Conservation (phyloP, 2,329 filamentous ascomycete genomes). For the Dactylella cylindrospora region DNA sequence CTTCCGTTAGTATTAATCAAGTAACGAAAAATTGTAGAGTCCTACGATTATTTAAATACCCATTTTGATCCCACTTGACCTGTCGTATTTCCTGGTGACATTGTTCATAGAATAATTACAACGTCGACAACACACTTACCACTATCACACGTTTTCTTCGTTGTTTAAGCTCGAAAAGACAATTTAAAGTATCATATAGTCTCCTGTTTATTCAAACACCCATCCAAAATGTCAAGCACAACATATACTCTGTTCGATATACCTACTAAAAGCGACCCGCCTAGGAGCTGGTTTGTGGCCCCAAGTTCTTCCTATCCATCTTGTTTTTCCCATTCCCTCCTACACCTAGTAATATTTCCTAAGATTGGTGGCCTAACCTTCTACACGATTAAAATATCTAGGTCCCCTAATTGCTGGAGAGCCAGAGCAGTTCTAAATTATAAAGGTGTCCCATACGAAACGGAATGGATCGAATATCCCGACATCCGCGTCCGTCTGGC, state of each 20-base stretch:
- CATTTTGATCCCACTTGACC: too few species aligned
- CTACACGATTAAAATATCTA: too few species aligned
- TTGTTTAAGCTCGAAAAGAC: not conserved
- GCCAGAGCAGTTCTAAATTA: slow-evolving; percentile 58
- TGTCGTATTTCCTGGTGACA: too few species aligned
- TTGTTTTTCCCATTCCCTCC: not conserved
- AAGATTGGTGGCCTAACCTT: too few species aligned
- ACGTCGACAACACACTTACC: slow-evolving; percentile 35
- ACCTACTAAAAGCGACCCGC: slow-evolving; percentile 18
- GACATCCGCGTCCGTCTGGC: slow-evolving; percentile 58
- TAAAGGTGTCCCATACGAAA: slow-evolving; percentile 57
- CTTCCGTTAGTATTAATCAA: too few species aligned
- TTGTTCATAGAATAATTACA: slow-evolving; percentile 16
- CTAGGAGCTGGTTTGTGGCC: slow-evolving; percentile 20
- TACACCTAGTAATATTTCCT: too few species aligned
- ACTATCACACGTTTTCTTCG: slow-evolving; percentile 1
- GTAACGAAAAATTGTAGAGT: too few species aligned
- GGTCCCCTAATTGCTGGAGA: slow-evolving; percentile 60
- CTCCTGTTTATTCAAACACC: not conserved
- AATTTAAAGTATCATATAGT: not conserved
- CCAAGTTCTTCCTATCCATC: not conserved
- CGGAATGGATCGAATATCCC: slow-evolving; percentile 59
- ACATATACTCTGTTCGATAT: slow-evolving; percentile 35
- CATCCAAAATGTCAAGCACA: slow-evolving; percentile 19
- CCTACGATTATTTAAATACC: too few species aligned